Conservation (phyloP, 1,139 yeast genomes). For the Diutina scorzettiae region DNA sequence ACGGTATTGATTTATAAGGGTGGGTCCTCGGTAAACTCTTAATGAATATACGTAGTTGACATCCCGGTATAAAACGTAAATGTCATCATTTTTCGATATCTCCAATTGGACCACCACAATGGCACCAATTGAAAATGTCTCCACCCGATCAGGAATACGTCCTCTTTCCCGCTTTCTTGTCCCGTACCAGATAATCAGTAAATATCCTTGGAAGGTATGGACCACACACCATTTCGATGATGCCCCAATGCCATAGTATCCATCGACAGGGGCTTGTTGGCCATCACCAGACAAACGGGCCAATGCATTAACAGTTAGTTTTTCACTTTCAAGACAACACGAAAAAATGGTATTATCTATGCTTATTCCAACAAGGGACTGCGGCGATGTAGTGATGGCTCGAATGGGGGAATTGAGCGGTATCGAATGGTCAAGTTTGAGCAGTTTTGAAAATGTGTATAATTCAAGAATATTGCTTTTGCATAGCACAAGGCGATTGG, state of each 20-base stretch:
- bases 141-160: constrained; percentile 3
- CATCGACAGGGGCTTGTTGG: neutral
- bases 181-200: neutral
- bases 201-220: constrained; percentile 1
- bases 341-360: neutral
- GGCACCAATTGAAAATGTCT: constrained; percentile 17
- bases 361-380: neutral
- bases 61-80: constrained; percentile 27
- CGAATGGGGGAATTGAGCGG: too few species aligned
- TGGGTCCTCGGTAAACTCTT: constrained; percentile 17
- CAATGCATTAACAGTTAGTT: neutral
- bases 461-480: too few species aligned
- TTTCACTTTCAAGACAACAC: neutral
- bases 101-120: constrained; percentile 18
- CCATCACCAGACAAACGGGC: neutral
- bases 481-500: too few species aligned
- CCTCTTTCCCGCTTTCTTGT: neutral
- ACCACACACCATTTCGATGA: neutral
- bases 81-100: constrained; percentile 7
- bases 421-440: too few species aligned
- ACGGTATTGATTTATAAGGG: constrained; percentile 18
- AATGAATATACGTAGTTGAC: constrained; percentile 22
- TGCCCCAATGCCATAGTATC: neutral
- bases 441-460: too few species aligned
- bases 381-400: too few species aligned